Percentiles rank a stretch among this genome's conserved stretches.
These are phyloP conservation scores for Phytophthora constricta DNA, from an alignment of 352 stramenopile species.

Conservation along the genomic window DNA sequence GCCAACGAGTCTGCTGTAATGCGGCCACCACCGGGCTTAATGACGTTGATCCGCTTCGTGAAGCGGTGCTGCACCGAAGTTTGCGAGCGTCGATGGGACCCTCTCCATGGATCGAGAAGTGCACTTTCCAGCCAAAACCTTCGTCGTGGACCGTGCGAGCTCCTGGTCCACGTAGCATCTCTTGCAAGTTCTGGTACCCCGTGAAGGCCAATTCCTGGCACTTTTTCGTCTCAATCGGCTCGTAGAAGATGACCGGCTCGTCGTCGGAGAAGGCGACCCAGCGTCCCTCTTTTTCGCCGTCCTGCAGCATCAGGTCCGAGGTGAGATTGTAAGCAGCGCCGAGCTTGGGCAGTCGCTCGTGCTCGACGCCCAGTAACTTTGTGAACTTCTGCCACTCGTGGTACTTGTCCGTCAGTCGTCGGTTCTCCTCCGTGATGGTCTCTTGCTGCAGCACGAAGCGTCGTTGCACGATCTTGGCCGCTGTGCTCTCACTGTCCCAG, in stretches of 20 bases:
- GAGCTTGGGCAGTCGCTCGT: slow-evolving; percentile 17
- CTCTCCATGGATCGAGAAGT: slow-evolving; percentile 36
- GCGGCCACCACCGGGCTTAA: slow-evolving; percentile 24
- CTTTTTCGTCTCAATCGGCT: slow-evolving; percentile 26
- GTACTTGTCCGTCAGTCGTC: slow-evolving; percentile 28
- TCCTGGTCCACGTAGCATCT: slow-evolving; percentile 24
- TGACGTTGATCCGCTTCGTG: slow-evolving; percentile 39
- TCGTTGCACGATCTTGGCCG: slow-evolving; percentile 27
- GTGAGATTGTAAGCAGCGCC: slow-evolving; percentile 1
- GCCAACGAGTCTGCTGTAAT: slow-evolving; percentile 43
- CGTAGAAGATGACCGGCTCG: slow-evolving; percentile 35
- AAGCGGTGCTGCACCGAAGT: slow-evolving; percentile 46
- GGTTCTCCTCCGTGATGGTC: slow-evolving; percentile 35
- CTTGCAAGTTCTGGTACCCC: slow-evolving; percentile 32
- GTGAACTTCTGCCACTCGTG: slow-evolving; percentile 33
- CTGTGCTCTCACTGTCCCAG: slow-evolving; percentile 8
- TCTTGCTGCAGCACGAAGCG: slow-evolving; percentile 41
- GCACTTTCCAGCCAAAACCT: slow-evolving; percentile 43
- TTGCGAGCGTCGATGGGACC: slow-evolving; percentile 1
- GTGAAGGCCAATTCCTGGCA: slow-evolving; percentile 33
- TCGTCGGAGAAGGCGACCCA: slow-evolving; percentile 36
- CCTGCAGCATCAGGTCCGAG: slow-evolving; percentile 17
- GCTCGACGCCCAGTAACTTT: slow-evolving; percentile 31
- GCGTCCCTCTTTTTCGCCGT: slow-evolving; percentile 16
- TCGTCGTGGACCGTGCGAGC: slow-evolving; percentile 35